Percentiles rank a stretch among this genome's conserved stretches.
Evolutionary conservation across 345 rosid species (phyloP).

Genomic region (Garcia nutans): DNA sequence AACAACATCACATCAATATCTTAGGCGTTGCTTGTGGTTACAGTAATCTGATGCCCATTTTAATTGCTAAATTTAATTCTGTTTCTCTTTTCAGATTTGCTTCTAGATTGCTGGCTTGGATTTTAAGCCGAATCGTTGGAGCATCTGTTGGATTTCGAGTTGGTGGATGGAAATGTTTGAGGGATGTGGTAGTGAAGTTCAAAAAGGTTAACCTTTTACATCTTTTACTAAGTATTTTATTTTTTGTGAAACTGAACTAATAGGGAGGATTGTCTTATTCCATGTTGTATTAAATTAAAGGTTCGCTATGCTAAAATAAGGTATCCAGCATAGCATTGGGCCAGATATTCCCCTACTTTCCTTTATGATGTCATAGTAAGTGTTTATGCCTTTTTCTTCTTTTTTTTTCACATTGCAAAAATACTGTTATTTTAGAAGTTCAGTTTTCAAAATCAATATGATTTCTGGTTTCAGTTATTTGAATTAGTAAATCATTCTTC

Average conservation of each 20-base stretch:
- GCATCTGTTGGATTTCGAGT: slow-evolving; percentile 76
- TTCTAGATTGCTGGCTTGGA: slow-evolving; percentile 76
- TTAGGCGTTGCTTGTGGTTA: background rate
- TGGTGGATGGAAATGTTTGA: slow-evolving; percentile 92
- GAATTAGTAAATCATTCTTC: background rate
- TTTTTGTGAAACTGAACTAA: slow-evolving; percentile 8
- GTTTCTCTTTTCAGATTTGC: slow-evolving; percentile 48
- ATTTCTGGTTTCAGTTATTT: background rate
- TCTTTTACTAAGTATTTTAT: slow-evolving; percentile 5
- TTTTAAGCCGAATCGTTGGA: slow-evolving; percentile 71
- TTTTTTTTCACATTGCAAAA: background rate
- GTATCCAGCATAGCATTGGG: background rate
- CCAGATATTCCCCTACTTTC: background rate
- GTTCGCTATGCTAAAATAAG: background rate
- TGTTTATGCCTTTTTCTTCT: background rate
- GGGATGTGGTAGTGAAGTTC: slow-evolving; percentile 78
- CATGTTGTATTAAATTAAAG: background rate
- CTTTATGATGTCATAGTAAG: background rate
- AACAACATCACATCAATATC: background rate
- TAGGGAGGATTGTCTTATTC: background rate
- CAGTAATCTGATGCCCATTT: background rate
- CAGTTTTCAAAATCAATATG: background rate
- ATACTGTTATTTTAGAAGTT: background rate
- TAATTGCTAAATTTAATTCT: slow-evolving; percentile 15
- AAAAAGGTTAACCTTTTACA: slow-evolving; percentile 56